These are phyloP conservation scores for Phytophthora crassamura DNA, from an alignment of 352 stramenopile genomes.

Conservation along the genomic window DNA sequence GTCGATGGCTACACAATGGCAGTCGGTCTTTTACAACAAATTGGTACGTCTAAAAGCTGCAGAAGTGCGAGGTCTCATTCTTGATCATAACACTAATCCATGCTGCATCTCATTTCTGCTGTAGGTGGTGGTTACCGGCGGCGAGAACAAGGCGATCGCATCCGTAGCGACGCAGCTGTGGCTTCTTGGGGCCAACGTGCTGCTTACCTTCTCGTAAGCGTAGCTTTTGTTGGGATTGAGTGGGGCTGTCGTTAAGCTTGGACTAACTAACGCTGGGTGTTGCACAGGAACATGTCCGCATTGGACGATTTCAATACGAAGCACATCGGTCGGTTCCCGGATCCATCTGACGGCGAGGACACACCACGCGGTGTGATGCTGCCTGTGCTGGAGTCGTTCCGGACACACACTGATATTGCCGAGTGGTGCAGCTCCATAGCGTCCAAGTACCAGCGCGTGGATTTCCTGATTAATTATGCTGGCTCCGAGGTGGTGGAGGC, in stretches of 20 bases:
- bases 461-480: constrained; percentile 75
- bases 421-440: constrained; percentile 67
- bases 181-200: constrained; percentile 67
- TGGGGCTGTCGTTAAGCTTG: neutral
- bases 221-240: neutral
- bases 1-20: constrained; percentile 36
- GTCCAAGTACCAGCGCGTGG: constrained; percentile 65
- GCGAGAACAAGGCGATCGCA: constrained; percentile 55
- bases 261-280: neutral
- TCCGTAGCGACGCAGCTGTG: constrained; percentile 67
- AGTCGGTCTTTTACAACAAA: constrained; percentile 57
- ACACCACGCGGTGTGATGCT: constrained; percentile 61
- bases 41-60: constrained; percentile 45
- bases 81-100: neutral
- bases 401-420: constrained; percentile 54
- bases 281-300: constrained; percentile 43
- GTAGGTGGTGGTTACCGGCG: constrained; percentile 71
- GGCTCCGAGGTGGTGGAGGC: constrained; percentile 32
- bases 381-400: constrained; percentile 56
- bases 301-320: constrained; percentile 65
- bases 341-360: constrained; percentile 41
- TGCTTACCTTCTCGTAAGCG: constrained; percentile 71
- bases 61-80: neutral
- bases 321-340: constrained; percentile 58
- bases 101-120: neutral